A percentile compares a stretch with the other conserved stretches of the same genome.
phyloP scores from a whole-genome alignment of 2,329 filamentous ascomycete genomes.

The Rutstroemia sp. region DNA sequence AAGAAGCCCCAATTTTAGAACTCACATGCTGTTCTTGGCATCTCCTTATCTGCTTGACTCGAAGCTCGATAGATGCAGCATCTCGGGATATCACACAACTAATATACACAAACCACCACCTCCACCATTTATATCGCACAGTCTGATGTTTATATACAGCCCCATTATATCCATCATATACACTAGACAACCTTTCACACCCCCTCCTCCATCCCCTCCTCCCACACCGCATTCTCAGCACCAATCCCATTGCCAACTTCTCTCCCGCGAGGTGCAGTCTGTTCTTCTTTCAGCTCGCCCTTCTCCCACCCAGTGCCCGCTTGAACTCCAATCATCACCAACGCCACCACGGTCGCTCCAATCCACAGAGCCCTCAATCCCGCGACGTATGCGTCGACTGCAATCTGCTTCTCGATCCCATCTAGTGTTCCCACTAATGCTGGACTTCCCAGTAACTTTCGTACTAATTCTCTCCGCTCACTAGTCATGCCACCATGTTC shows the following conservation, averaged over 20 bases:
- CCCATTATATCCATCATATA: not conserved
- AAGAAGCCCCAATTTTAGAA: too few species aligned
- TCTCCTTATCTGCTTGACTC: too few species aligned
- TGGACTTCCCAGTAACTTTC: conserved; percentile 51
- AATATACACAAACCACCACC: too few species aligned
- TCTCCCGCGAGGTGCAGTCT: too few species aligned
- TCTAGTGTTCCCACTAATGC: conserved; percentile 42
- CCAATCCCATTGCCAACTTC: conserved; percentile 2
- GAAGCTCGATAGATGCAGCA: too few species aligned
- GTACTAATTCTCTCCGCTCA: conserved; percentile 37
- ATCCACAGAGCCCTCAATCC: conserved; percentile 46
- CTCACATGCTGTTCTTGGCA: too few species aligned
- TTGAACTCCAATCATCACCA: conserved; percentile 44
- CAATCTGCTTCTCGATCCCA: conserved; percentile 43
- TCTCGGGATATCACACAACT: too few species aligned
- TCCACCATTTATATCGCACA: not conserved
- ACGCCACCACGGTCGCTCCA: conserved; percentile 40
- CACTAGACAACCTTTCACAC: not conserved
- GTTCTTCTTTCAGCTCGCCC: too few species aligned
- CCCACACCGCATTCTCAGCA: conserved; percentile 1
- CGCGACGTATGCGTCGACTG: conserved; percentile 45
- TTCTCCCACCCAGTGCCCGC: conserved; percentile 49
- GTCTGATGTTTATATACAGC: not conserved
- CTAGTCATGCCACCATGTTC: conserved; percentile 21
- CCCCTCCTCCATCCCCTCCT: conserved; percentile 8